Base-by-base conservation (phyloP, 163 green algal species). In the Prototheca stagnorum region DNA sequence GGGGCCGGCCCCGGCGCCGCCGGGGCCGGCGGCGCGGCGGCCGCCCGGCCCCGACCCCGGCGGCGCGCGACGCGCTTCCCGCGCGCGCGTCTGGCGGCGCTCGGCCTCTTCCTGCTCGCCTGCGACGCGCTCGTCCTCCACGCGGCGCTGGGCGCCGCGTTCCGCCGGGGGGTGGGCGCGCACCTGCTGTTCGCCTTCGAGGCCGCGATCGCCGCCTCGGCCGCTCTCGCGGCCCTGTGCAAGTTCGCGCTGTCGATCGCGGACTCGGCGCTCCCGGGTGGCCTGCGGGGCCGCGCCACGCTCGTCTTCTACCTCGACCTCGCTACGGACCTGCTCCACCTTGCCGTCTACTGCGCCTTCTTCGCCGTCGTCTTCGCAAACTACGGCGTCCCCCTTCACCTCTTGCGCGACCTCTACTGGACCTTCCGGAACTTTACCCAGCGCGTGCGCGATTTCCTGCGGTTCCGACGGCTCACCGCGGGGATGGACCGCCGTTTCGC, bases 271-370 rank as follows among this genome's bases (percentile, higher is more conserved):
- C 68, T 91, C 67, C 79, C 93, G 35, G 89, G 89, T 14, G 67
- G 72, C 19, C 97, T 89, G 89, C 79, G 89, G 45, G 59, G 70
- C 48, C 92, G 92, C 67, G 56, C 59, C n/a, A 39, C 24, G 2
- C 91, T 75, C 23, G 78, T 95, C 8, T 95, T 98, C 67, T 97
- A 97, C 70, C 64, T 97, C 47, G 84, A 98, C 57, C 81, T 98
- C n/a, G 56, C 94, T 20, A 84, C 79, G 17, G 89, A 98, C 66
- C 60, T 96, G 58, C 61, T 97, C 48, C 87, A 97, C 66, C 78
- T 98, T 14, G 81, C 86, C 44, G 82, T 95, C 39, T 98, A 96
- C 67, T 39, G 75, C 36, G 65, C 81, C 36, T 98, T 98, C 77
- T 98, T 98, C 62, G 49, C 80, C 36, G 91, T 94, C 43, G 84